Percentiles rank a stretch among this genome's conserved stretches.
Evolutionary conservation across 768 basidiomycete genomes (phyloP).

Genomic region (Baorangia bicolor): DNA sequence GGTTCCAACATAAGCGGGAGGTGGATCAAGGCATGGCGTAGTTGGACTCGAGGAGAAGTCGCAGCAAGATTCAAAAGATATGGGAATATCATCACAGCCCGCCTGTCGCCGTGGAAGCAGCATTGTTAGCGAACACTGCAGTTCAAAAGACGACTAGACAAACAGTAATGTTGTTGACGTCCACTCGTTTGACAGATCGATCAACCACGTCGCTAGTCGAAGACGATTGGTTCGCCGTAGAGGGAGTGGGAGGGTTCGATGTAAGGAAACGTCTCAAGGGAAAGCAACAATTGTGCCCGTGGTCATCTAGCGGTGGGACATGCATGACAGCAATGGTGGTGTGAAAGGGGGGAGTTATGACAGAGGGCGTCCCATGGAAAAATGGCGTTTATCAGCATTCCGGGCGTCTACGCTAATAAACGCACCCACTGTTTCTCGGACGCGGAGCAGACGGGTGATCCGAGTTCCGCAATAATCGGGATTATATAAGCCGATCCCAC

Average conservation of each 20-base stretch:
- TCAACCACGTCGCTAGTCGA: neutral
- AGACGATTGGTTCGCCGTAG: neutral
- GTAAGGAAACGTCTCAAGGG: conserved; percentile 23
- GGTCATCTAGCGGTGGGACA: conserved; percentile 23
- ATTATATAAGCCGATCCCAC: conserved; percentile 20
- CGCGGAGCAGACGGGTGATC: conserved; percentile 25
- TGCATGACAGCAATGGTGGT: conserved; percentile 19
- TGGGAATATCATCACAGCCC: conserved; percentile 18
- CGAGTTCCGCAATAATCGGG: conserved; percentile 28
- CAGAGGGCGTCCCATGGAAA: conserved; percentile 16
- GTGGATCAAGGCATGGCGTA: conserved; percentile 30
- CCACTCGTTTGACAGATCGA: conserved; percentile 4
- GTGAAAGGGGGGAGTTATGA: conserved; percentile 3
- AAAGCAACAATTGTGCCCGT: conserved; percentile 19
- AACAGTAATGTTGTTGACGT: conserved; percentile 6
- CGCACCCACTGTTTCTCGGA: conserved; percentile 14
- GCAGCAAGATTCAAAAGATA: conserved; percentile 42
- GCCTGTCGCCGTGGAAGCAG: conserved; percentile 2
- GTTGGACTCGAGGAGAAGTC: conserved; percentile 39
- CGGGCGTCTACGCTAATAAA: conserved; percentile 17
- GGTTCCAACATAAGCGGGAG: conserved; percentile 41
- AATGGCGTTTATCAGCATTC: conserved; percentile 33
- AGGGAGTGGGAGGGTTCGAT: neutral
- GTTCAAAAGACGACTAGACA: neutral
- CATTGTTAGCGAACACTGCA: neutral